Evolutionary conservation across 768 basidiomycete species (phyloP).

Genomic region (Inosperma sp.): DNA sequence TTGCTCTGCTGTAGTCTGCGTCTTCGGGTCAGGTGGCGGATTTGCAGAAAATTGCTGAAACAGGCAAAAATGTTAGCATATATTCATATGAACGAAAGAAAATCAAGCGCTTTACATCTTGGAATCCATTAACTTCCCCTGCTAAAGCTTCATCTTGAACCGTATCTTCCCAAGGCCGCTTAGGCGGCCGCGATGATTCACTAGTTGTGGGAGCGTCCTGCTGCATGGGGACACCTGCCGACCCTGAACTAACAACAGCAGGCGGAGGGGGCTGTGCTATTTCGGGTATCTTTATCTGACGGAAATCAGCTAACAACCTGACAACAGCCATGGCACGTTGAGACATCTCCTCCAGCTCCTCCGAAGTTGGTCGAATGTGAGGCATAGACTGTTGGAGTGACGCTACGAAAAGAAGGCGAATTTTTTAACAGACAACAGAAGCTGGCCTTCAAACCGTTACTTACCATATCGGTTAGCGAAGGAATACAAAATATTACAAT

Average conservation of each 20-base stretch:
- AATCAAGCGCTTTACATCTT: too few relatives aligned
- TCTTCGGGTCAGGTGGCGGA: conserved; percentile 30
- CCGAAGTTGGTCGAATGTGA: conserved; percentile 46
- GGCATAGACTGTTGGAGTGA: conserved; percentile 43
- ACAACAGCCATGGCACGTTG: conserved; percentile 62
- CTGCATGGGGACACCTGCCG: conserved; percentile 20
- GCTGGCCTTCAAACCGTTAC: conserved; percentile 20
- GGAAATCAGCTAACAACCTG: conserved; percentile 59
- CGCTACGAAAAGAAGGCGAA: conserved; percentile 10
- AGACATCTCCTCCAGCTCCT: conserved; percentile 68
- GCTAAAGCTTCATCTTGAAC: conserved; percentile 37
- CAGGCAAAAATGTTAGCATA: not conserved
- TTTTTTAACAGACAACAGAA: conserved; percentile 1
- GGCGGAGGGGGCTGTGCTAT: conserved; percentile 29
- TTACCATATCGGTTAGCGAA: conserved; percentile 69
- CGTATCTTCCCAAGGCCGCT: conserved; percentile 77
- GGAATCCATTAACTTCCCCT: conserved; percentile 23
- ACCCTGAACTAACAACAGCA: conserved; percentile 28
- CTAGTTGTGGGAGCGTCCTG: conserved; percentile 31
- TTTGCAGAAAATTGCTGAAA: conserved; percentile 23
- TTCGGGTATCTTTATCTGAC: conserved; percentile 40
- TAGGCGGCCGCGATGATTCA: conserved; percentile 51
- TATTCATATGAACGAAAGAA: conserved; percentile 10
- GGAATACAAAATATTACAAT: conserved; percentile 54
- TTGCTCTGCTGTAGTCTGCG: conserved; percentile 65